Percentiles rank a stretch among this genome's conserved stretches.
Evolutionary conservation across 768 basidiomycete genomes (phyloP).

Genomic region (Xerocomellus dryophilus): DNA sequence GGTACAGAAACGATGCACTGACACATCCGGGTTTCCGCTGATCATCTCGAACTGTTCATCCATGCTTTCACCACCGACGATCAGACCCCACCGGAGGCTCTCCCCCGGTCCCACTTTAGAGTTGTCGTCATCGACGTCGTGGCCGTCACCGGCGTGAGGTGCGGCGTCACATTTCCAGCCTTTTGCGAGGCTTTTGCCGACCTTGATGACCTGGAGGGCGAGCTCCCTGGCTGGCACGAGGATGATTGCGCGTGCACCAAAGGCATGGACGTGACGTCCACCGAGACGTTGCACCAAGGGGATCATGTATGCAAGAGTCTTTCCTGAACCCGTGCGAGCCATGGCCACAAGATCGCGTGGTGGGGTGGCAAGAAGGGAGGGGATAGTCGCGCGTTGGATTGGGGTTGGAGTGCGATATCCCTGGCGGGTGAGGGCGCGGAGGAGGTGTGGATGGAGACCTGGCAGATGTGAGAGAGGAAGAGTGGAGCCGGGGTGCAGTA

Average conservation of each 20-base stretch:
- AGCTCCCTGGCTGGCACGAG: slow-evolving; percentile 91
- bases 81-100: slow-evolving; percentile 81
- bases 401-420: slow-evolving; percentile 95
- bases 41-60: slow-evolving; percentile 98
- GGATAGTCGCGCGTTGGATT: slow-evolving; percentile 89
- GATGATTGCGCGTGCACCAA: slow-evolving; percentile 85
- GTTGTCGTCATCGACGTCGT: slow-evolving; percentile 48
- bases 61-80: slow-evolving; percentile 93
- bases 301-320: slow-evolving; percentile 93
- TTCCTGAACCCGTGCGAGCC: slow-evolving; percentile 98
- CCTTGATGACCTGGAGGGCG: slow-evolving; percentile 88
- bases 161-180: slow-evolving; percentile 66
- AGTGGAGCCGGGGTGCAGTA: slow-evolving; percentile 8
- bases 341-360: slow-evolving; percentile 95
- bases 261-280: slow-evolving; percentile 71
- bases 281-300: slow-evolving; percentile 86
- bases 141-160: slow-evolving; percentile 71
- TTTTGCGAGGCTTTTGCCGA: slow-evolving; percentile 90
- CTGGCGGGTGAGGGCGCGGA: slow-evolving; percentile 84
- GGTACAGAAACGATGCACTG: slow-evolving; percentile 35
- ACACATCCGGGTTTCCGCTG: slow-evolving; percentile 93
- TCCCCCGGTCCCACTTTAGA: slow-evolving; percentile 48
- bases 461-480: slow-evolving; percentile 1
- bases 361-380: slow-evolving; percentile 75
- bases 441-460: slow-evolving; percentile 82